phyloP scores from a whole-genome alignment of 495 filamentous ascomycete species.

The Aspergillus carlsbadensis region DNA sequence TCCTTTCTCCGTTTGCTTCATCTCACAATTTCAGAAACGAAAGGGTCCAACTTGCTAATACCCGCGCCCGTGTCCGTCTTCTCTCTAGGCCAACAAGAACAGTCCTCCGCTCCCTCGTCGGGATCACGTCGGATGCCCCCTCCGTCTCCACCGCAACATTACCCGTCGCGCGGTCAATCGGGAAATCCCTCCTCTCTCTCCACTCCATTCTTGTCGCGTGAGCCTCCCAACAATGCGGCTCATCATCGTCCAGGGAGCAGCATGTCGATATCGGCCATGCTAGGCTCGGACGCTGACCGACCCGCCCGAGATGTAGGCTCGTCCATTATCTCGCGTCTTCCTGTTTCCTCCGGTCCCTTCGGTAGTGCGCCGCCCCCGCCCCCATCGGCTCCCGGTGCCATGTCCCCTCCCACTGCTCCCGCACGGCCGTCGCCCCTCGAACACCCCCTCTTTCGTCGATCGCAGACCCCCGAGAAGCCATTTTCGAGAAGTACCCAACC shows the following conservation, averaged over 20 bases:
- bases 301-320: slow-evolving; percentile 56
- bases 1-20: not conserved
- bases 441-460: slow-evolving; percentile 61
- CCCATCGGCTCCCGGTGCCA: slow-evolving; percentile 35
- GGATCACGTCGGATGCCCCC: slow-evolving; percentile 57
- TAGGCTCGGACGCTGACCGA: slow-evolving; percentile 63
- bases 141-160: slow-evolving; percentile 57
- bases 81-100: slow-evolving; percentile 33
- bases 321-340: slow-evolving; percentile 54
- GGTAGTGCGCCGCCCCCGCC: slow-evolving; percentile 26
- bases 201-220: slow-evolving; percentile 50
- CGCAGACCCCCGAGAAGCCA: slow-evolving; percentile 71
- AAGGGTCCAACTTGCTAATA: slow-evolving; percentile 13
- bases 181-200: slow-evolving; percentile 40
- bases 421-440: slow-evolving; percentile 51
- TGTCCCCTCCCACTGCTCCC: slow-evolving; percentile 47
- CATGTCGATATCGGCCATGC: slow-evolving; percentile 97
- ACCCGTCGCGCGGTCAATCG: slow-evolving; percentile 42
- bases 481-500: slow-evolving; percentile 32
- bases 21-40: not conserved
- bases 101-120: slow-evolving; percentile 47
- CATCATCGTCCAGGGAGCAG: slow-evolving; percentile 65
- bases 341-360: slow-evolving; percentile 46
- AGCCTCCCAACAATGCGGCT: slow-evolving; percentile 45
- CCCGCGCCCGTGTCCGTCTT: not conserved